Conservation (phyloP, 2,329 filamentous ascomycete species). For the Fusarium fracticaudum region DNA sequence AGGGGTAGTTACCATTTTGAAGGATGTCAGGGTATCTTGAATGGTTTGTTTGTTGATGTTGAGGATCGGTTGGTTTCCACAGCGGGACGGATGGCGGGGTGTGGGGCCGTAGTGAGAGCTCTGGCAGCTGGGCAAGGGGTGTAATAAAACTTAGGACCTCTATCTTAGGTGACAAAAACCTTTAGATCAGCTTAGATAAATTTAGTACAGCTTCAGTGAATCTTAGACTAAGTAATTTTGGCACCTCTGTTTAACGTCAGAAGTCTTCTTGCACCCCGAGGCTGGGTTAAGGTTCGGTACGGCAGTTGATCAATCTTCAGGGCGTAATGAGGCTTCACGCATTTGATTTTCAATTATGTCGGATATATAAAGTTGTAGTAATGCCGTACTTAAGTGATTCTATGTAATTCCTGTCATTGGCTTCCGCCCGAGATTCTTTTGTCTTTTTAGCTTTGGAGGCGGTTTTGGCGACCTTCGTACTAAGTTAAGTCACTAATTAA, state of each 20-base stretch:
- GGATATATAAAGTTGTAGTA: too few relatives aligned
- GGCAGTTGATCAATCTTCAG: background rate
- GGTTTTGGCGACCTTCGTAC: background rate
- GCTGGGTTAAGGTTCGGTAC: background rate
- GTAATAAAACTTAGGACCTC: too few relatives aligned
- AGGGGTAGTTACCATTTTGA: slow-evolving; percentile 10
- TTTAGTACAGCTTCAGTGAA: too few relatives aligned
- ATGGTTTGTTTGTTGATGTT: slow-evolving; percentile 27
- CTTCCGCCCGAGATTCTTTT: background rate
- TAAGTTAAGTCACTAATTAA: background rate
- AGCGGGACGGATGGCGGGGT: slow-evolving; percentile 22
- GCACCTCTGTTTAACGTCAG: too few relatives aligned
- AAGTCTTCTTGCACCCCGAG: too few relatives aligned
- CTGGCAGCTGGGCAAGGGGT: background rate
- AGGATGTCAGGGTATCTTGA: background rate
- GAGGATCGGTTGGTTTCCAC: slow-evolving; percentile 3
- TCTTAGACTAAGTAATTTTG: too few relatives aligned
- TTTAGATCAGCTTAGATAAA: too few relatives aligned
- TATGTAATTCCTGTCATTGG: background rate
- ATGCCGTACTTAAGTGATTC: too few relatives aligned
- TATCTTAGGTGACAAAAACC: too few relatives aligned
- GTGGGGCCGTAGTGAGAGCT: slow-evolving; percentile 17
- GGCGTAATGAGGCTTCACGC: too few relatives aligned
- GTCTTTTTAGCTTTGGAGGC: background rate
- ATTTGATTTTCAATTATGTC: background rate